Evolutionary conservation across 139 green algal species (phyloP), one percentile per base, ranked within the genome.

Genomic region (Penium margaritaceum): DNA sequence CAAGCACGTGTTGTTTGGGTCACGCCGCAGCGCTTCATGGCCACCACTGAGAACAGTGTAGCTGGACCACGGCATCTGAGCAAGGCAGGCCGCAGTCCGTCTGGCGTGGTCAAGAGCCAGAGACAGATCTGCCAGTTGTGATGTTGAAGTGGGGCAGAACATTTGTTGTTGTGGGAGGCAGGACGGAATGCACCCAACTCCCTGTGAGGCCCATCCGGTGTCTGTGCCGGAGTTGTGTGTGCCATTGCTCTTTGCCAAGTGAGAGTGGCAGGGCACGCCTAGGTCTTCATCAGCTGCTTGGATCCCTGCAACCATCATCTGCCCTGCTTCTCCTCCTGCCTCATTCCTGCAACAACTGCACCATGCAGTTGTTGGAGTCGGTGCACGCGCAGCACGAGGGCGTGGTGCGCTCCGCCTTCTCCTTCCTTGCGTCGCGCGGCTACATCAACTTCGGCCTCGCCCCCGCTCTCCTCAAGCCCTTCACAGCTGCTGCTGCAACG

Each of bases 391-490:
- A 80, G 53, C 70, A 78, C 70, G 35, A 43, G 24, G 5, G 4
- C 9, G 14, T 78, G 14, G 70, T 70, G 34, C 29, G 35, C 7
- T 60, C 70, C 15, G 53, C 63, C 41, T 80, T 68, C 63, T 51
- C 29, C 27, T 80, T 80, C 19, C 73, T 80, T 19, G 14, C 21
- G 4, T 54, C 33, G 51, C 33, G 29, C 7, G 73, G 73, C 0
- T 80, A 78, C 73, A 80, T 80, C 63, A 80, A 80, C 66, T 80
- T 78, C 30, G 73, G 73, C 2, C 29, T 80, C 2, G 70, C 73
- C 15, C 73, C 43, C 7, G 41, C 64, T 1, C n/a, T n/a, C n/a
- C n/a, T n/a, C n/a, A n/a, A n/a, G n/a, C n/a, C n/a, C n/a, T n/a
- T n/a, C n/a, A n/a, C n/a, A n/a, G n/a, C n/a, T n/a, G n/a, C n/a